These are phyloP conservation scores for Pseudogymnoascus sp. DNA, from an alignment of 2,329 filamentous ascomycete species.

Conservation along the genomic window DNA sequence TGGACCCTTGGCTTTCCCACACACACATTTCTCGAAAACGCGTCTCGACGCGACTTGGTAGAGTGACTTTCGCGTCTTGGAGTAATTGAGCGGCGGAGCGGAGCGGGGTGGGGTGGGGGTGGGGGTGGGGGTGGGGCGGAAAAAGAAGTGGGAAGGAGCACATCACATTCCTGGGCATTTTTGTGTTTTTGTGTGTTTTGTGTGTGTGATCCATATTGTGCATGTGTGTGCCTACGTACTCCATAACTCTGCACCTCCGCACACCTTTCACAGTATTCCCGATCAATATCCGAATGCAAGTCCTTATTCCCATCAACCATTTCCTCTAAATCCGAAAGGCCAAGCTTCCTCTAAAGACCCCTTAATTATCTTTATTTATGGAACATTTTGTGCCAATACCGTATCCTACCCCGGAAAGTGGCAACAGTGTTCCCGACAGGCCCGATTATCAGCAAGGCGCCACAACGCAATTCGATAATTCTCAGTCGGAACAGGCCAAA, in stretches of 20 bases:
- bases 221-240: neutral
- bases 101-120: neutral
- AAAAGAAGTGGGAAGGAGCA: neutral
- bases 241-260: neutral
- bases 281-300: constrained; percentile 5
- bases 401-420: constrained; percentile 1
- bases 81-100: constrained; percentile 5
- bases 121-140: neutral
- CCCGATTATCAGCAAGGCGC: neutral
- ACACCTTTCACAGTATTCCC: neutral
- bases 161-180: neutral
- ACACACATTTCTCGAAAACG: neutral
- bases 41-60: neutral
- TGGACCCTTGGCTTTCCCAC: constrained; percentile 6
- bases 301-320: constrained; percentile 27
- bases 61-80: neutral
- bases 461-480: neutral
- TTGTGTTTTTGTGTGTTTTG: neutral
- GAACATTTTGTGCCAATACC: neutral
- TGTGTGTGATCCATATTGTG: neutral
- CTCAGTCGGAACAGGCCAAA: constrained; percentile 17
- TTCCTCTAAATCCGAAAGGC: neutral
- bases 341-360: neutral
- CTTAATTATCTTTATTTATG: constrained; percentile 3
- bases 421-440: neutral